phyloP scores from a whole-genome alignment of 495 filamentous ascomycete species.

The Penicillium diatomitis region DNA sequence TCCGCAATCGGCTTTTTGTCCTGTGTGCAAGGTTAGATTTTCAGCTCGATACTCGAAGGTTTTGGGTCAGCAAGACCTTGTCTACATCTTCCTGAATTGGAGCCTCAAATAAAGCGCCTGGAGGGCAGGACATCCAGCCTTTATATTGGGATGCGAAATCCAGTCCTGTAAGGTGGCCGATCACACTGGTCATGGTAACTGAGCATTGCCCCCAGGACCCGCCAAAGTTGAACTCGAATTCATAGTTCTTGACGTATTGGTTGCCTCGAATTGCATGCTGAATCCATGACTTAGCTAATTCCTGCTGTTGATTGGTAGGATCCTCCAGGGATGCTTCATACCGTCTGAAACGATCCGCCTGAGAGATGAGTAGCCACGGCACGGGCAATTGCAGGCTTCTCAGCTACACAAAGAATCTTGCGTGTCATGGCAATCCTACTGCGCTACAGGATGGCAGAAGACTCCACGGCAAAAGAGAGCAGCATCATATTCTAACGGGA shows the following conservation, averaged over 20 bases:
- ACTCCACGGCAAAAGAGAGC: constrained; percentile 4
- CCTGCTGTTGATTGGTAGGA: background rate
- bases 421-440: constrained; percentile 20
- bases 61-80: constrained; percentile 36
- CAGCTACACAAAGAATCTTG: constrained; percentile 83
- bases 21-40: constrained; percentile 30
- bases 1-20: constrained; percentile 71
- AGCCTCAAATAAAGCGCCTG: constrained; percentile 73
- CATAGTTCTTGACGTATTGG: constrained; percentile 86
- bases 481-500: constrained; percentile 6
- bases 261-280: constrained; percentile 53
- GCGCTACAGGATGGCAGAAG: background rate
- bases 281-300: constrained; percentile 15
- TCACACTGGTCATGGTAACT: constrained; percentile 87
- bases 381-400: constrained; percentile 94
- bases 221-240: constrained; percentile 81
- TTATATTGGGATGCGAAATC: constrained; percentile 65
- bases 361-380: constrained; percentile 84
- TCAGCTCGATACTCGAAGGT: no score
- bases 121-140: constrained; percentile 72
- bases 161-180: constrained; percentile 68
- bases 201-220: constrained; percentile 68
- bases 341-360: constrained; percentile 60
- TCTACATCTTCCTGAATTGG: constrained; percentile 58
- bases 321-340: constrained; percentile 21